Conservation (phyloP, 176 grass and related monocot species). For the Raddia distichophylla region DNA sequence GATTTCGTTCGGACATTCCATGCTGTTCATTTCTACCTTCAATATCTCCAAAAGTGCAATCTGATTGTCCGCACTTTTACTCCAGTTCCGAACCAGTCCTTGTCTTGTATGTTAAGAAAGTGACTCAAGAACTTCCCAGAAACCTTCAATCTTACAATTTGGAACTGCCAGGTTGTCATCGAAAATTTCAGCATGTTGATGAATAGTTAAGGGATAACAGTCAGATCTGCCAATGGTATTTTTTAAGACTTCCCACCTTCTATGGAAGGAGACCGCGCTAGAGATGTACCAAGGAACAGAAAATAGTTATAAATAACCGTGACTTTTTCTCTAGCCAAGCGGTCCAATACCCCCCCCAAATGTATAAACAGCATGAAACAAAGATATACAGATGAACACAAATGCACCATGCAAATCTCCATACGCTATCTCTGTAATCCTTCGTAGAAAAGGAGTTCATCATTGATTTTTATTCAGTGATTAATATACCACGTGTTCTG, state of each 20-base stretch:
- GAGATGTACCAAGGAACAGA: slow-evolving; percentile 26
- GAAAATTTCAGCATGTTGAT: slow-evolving; percentile 27
- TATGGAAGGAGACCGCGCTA: slow-evolving; percentile 19
- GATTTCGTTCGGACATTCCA: background rate
- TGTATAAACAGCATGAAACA: background rate
- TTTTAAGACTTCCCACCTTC: slow-evolving; percentile 20
- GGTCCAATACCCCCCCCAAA: background rate
- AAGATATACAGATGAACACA: background rate
- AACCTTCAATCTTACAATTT: slow-evolving; percentile 19
- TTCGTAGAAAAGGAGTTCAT: background rate
- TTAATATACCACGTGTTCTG: background rate
- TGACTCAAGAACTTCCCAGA: background rate
- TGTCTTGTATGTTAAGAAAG: slow-evolving; percentile 8
- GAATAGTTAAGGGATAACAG: slow-evolving; percentile 13
- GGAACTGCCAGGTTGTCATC: slow-evolving; percentile 33
- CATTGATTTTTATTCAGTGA: background rate
- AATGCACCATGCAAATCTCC: background rate
- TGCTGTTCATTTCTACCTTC: slow-evolving; percentile 19
- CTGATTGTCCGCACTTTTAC: background rate
- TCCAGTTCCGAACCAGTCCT: background rate
- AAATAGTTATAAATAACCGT: slow-evolving; percentile 10
- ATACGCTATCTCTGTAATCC: background rate
- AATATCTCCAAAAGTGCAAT: background rate
- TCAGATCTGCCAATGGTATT: slow-evolving; percentile 31
- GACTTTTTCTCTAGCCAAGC: slow-evolving; percentile 26